phyloP scores from a whole-genome alignment of 2,329 filamentous ascomycete genomes.

The Hirsutella thompsonii region DNA sequence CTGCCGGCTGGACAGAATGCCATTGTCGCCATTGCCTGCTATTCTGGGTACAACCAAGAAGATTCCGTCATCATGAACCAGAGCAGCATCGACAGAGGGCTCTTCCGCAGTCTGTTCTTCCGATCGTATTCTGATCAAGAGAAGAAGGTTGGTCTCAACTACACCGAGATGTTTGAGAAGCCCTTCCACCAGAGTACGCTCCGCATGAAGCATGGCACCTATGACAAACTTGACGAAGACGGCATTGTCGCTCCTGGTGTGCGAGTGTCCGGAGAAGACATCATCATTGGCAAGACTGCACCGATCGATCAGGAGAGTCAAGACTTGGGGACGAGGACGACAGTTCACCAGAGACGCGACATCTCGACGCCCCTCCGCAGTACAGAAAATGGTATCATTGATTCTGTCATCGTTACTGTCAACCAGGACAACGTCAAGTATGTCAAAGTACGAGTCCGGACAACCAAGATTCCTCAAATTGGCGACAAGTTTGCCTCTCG shows the following conservation, averaged over 20 bases:
- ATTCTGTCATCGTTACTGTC: conserved; percentile 85
- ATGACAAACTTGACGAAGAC: conserved; percentile 95
- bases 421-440: conserved; percentile 91
- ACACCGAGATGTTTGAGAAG: conserved; percentile 92
- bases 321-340: conserved; percentile 84
- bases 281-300: conserved; percentile 97
- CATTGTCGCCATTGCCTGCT: conserved; percentile 93
- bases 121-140: conserved; percentile 94
- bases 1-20: conserved; percentile 94
- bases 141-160: conserved; percentile 87
- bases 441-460: conserved; percentile 93
- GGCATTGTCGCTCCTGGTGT: conserved; percentile 89
- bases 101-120: conserved; percentile 97
- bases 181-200: conserved; percentile 80
- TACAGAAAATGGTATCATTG: conserved; percentile 93
- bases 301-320: conserved; percentile 87
- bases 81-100: conserved; percentile 91
- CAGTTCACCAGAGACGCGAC: conserved; percentile 83
- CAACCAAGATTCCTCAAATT: conserved; percentile 96
- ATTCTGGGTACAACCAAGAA: conserved; percentile 99
- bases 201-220: conserved; percentile 85
- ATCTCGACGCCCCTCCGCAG: conserved; percentile 89
- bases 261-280: conserved; percentile 92
- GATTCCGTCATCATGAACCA: conserved; percentile 99
- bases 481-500: conserved; percentile 98